Evolutionary conservation across 1,284 basidiomycete genomes (phyloP).

Genomic region (Neolentinus lepideus): DNA sequence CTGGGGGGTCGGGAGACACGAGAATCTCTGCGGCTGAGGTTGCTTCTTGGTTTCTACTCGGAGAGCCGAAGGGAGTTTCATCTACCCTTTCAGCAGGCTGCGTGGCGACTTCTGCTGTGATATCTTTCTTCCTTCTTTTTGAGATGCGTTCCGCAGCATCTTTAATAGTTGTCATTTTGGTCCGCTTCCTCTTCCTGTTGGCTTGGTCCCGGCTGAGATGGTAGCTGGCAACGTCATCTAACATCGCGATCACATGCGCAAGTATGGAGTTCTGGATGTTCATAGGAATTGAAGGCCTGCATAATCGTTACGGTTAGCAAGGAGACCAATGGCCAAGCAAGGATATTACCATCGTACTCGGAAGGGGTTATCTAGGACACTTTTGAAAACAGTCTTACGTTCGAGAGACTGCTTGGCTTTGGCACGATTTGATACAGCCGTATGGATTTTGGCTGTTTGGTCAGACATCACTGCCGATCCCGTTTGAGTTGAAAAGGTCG

Average conservation of each 20-base stretch:
- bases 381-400: conserved; percentile 56
- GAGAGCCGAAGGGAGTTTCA: not conserved
- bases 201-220: conserved; percentile 24
- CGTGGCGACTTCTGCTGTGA: not conserved
- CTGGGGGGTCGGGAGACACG: conserved; percentile 22
- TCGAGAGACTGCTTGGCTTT: conserved; percentile 33
- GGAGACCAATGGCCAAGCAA: conserved; percentile 1
- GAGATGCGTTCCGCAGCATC: not conserved
- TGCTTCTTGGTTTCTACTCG: not conserved
- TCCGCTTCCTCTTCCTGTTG: conserved; percentile 29
- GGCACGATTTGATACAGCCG: conserved; percentile 52
- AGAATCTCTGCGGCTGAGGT: conserved; percentile 3
- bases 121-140: conserved; percentile 12
- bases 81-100: not conserved
- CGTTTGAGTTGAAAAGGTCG: not conserved
- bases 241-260: conserved; percentile 35
- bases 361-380: conserved; percentile 66
- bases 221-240: conserved; percentile 44
- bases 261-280: conserved; percentile 58
- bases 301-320: conserved; percentile 7
- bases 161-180: conserved; percentile 2
- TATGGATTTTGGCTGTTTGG: conserved; percentile 40
- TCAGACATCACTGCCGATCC: conserved; percentile 31
- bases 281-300: conserved; percentile 59
- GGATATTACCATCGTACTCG: conserved; percentile 52